Evolutionary conservation across 2,329 filamentous ascomycete species (phyloP), one percentile per base, ranked within the genome.

Genomic region (Sporothrix brasiliensis): DNA sequence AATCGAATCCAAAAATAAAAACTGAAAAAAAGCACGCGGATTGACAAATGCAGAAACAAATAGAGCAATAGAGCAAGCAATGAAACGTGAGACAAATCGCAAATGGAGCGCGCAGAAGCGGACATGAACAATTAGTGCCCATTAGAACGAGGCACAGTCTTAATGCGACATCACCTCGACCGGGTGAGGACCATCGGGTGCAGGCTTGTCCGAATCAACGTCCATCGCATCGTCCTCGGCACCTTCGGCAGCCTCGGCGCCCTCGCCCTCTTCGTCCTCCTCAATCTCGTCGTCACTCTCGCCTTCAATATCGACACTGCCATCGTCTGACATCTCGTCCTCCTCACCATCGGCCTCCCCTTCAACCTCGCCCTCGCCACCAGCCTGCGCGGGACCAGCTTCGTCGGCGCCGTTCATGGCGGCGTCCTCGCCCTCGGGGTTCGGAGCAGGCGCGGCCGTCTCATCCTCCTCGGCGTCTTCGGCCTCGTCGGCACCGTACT

Each of bases 401-500:
- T 73, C 74, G 56, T 78, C 78, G 19, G 77, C 75, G 30, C 77
- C 78, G 10, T 74, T 77, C 79, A 80, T 80, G 21, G 76, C 74
- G 1, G 77, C 75, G 60, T 80, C 78, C 69, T 77, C 74, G 19
- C 69, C 74, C 24, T 69, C 71, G 16, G 47, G 68, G 61, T 67
- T 61, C 24, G 21, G 30, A 21, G 52, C 69, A 39, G 58, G 74
- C 34, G 72, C 75, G 21, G 71, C 74, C 24, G 71, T 66, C 79
- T 81, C 71, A 47, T 83, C 85, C 50, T 85, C 87, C 14, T 81
- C 87, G n/a, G 87, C 88, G 68, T 89, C 89, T 68, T 93, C 92
- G 19, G 88, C 89, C 80, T 97, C 94, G 70, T 98, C 95, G 27
- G 92, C 93, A 73, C 94, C 95, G 77, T 99, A 99, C 75, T 91